phyloP scores from a whole-genome alignment of 2,329 filamentous ascomycete species.

The Fusarium cicatricum region DNA sequence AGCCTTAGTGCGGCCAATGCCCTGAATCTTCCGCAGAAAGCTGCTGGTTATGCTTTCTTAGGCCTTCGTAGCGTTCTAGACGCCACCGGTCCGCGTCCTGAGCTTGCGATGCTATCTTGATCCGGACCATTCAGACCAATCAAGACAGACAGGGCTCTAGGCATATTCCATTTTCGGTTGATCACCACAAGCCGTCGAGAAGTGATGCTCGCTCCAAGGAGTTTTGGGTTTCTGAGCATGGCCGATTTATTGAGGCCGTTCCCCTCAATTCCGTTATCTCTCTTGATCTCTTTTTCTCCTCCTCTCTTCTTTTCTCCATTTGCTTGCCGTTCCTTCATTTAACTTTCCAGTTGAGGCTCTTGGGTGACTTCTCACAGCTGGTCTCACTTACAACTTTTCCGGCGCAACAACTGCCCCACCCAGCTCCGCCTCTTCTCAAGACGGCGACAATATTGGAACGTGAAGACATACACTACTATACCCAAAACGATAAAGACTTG shows the following conservation, averaged over 20 bases:
- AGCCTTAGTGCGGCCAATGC: background rate
- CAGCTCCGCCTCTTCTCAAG: slow-evolving; percentile 1
- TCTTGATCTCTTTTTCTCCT: background rate
- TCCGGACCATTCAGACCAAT: slow-evolving; percentile 18
- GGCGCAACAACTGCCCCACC: background rate
- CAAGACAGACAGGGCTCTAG: slow-evolving; percentile 3
- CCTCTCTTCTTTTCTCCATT: background rate
- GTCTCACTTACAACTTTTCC: slow-evolving; percentile 4
- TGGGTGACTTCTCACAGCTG: background rate
- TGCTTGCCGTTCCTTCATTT: background rate
- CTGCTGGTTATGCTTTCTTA: background rate
- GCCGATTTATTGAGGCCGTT: slow-evolving; percentile 10
- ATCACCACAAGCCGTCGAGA: slow-evolving; percentile 16
- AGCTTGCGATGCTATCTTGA: slow-evolving; percentile 2
- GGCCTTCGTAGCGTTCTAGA: slow-evolving; percentile 7
- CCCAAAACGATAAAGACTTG: background rate
- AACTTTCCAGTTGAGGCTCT: background rate
- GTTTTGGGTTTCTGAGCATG: background rate
- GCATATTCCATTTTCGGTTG: slow-evolving; percentile 20
- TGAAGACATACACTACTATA: background rate
- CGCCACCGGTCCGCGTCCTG: background rate
- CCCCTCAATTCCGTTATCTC: background rate
- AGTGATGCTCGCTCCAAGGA: background rate
- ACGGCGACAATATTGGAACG: background rate
- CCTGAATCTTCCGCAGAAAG: slow-evolving; percentile 15